Conservation (phyloP, 1,284 basidiomycete species). For the Puccinia coronata region DNA sequence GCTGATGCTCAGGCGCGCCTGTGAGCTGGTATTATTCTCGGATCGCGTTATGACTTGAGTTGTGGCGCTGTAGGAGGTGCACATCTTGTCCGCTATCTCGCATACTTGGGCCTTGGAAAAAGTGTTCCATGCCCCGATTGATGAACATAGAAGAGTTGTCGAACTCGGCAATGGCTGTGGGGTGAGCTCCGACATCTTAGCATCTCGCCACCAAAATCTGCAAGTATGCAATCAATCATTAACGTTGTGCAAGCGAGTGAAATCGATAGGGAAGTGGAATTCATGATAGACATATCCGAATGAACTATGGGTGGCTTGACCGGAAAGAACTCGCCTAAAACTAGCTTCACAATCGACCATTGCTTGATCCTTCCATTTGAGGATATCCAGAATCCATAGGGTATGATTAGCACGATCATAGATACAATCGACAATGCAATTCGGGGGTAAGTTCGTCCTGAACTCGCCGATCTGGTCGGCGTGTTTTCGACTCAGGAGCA, state of each 20-base stretch:
- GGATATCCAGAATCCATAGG: conserved; percentile 42
- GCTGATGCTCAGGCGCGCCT: neutral
- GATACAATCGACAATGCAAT: conserved; percentile 39
- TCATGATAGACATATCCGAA: neutral
- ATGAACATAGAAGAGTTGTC: neutral
- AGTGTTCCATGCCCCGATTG: neutral
- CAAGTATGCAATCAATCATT: neutral
- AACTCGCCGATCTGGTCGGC: conserved; percentile 28
- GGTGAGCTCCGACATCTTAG: conserved; percentile 31
- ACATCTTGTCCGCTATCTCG: conserved; percentile 1
- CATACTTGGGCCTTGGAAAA: conserved; percentile 15
- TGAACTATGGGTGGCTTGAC: neutral
- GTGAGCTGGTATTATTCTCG: neutral
- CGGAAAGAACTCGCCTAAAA: conserved; percentile 22
- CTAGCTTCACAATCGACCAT: conserved; percentile 46
- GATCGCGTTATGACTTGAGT: neutral
- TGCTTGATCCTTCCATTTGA: conserved; percentile 45
- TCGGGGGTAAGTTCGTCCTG: conserved; percentile 12
- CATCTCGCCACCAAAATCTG: conserved; percentile 49
- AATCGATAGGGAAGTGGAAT: neutral
- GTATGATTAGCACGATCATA: neutral
- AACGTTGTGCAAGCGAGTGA: neutral
- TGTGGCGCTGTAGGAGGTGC: neutral
- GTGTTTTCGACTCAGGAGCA: conserved; percentile 19
- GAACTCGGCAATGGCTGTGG: conserved; percentile 10